Base-by-base conservation (phyloP, 805 yeast genomes). In the Sugiyamaella chiloensis region DNA sequence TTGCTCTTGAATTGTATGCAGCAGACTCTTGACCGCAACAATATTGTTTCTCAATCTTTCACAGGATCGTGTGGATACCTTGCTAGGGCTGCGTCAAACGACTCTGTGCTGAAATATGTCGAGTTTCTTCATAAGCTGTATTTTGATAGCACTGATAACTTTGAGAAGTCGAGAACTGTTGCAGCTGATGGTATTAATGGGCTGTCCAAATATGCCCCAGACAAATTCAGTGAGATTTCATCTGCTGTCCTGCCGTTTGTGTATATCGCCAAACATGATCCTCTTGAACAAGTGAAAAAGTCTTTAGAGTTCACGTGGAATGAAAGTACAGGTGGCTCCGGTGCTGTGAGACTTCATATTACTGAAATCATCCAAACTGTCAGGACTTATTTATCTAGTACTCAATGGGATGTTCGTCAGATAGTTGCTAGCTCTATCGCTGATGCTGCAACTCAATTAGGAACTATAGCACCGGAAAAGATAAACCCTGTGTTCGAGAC, bases 11-110 rank as follows among this genome's bases (percentile, higher is more conserved):
- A 79, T 2, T 77, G 88, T 42, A 59, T 69, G 1, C 63, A 70
- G 19, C 91, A 86, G 58, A 63, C 87, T 45, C 73, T 71, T 30
- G 95, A 87, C 59, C 70, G 82, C 46, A 90, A 87, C 60, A 81
- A 76, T 23, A 76, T 95, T 0, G 80, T 91, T 4, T 73, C 87
- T 0, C 71, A 81, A 1, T 78, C 96, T 0, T 93, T 78, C 68
- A 90, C 96, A 0, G 72, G 81, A 4, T 80, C 96, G 1, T 78
- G 85, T 6, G 98, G 96, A 1, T 83, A 88, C 57, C 68, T 86
- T 20, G 79, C 85, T 54, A 80, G 89, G 42, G 67, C 85, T 23
- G 75, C 87, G 0, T 63, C 79, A 0, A 57, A 76, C 7, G 78
- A 75, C 1, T 63, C 76, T 2, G 74, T 82, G 12, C 68, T 76